Evolutionary conservation across 2,329 filamentous ascomycete genomes (phyloP), one percentile per base, ranked within the genome.

Genomic region (Neonectria punicea): DNA sequence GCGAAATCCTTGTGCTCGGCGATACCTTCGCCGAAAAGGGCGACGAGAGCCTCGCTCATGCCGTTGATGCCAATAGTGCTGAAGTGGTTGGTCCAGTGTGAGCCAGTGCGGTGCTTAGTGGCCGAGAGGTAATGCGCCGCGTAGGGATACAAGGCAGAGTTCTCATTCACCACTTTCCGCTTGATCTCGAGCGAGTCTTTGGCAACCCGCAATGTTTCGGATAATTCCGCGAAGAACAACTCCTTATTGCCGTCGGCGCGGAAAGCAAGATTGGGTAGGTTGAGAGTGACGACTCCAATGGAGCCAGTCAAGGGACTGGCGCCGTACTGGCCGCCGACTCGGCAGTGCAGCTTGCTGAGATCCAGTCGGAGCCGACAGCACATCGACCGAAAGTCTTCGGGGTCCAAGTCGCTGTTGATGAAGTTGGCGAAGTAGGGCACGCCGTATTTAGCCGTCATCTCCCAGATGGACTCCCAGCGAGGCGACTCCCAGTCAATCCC

Each of bases 381-480:
- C 71, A 73, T 73, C 1, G 71, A 73, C 5, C 71, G 63, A 20
- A 73, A 73, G 34, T 73, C 71, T 3, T 73, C 71, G 1, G 71
- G 71, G 1, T 73, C 66, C 1, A 73, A 55, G 28, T 73, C 71
- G 18, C 71, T 73, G 28, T 72, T 73, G 58, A 73, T 58, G 13
- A 73, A 73, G 46, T 73, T 73, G 18, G 71, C 71, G 47, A 73
- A 73, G 6, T 73, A 73, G 1, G 71, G 71, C 8, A 73, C 70
- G 1, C 71, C 71, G 2, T 73, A 73, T 30, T 73, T 73, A 3
- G 71, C 71, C 2, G 71, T 73, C 71, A 73, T 73, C 36, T 72
- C 64, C 71, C 71, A 73, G 2, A 73, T 72, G 0, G 62, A 56
- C 11, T 73, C 58, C 71, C 71, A 73, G 30, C 71, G 71, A 14